Base-by-base conservation (phyloP, 2,329 filamentous ascomycete genomes). In the Ceratocystis harringtonii region DNA sequence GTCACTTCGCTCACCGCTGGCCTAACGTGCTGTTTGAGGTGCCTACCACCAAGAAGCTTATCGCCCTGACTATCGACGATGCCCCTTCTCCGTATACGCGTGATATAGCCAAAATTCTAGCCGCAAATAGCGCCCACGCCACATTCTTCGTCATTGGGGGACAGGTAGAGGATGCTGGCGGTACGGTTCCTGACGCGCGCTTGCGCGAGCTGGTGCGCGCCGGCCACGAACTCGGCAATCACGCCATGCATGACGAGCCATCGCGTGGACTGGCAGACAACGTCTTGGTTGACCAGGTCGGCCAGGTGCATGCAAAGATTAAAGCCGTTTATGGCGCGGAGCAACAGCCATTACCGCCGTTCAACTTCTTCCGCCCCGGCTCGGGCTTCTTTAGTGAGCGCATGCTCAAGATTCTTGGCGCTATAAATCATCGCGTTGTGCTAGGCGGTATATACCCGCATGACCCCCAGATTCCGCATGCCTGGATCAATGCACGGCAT, bases 131-230 rank as follows among this genome's bases (percentile, higher is more conserved):
- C 66, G 89, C 87, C 15, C 83, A 79, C 22, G 91, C 91, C 0
- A 96, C 91, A 0, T 94, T 95, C 74, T 96, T 96, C 74, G 80
- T 95, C 41, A 95, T 96, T 70, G 91, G 91, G 7, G 81, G 81
- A 2, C 90, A 96, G 76, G 84, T 90, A 8, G 70, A 77, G 0
- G 82, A 80, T 1, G 74, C 77, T 2, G 73, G 72, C 7, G 71
- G 78, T 32, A 41, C 65, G 5, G 22, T 43, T 28, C 25, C 66
- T 17, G 80, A 86, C 71, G 75, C 77, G 5, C 74, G 80, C 2
- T 77, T 90, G 41, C 75, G 79, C 55, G 77, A 81, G 48, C 76
- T 88, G 1, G 77, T 89, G n/a, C 76, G 77, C 45, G 77, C 75
- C 61, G 85, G 85, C 25, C 83, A 88, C 73, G 88, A 91, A 77